Evolutionary conservation across 2,329 filamentous ascomycete species (phyloP), one percentile per base, ranked within the genome.

Genomic region (Lecanoromycetidae sp.): DNA sequence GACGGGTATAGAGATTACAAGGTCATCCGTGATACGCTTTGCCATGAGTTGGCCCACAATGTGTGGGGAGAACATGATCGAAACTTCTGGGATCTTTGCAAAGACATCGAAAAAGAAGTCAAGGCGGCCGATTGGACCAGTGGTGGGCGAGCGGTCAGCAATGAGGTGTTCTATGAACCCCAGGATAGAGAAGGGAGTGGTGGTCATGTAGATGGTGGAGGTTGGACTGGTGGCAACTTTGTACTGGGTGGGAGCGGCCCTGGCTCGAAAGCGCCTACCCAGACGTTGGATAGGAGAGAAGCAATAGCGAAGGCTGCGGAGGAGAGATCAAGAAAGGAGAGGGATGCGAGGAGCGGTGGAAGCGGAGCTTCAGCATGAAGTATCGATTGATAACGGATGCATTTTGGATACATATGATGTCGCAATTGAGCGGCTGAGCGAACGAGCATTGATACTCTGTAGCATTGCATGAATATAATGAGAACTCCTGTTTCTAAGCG

Each of bases 11-110:
- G 91, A 30, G 87, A 95, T 61, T 98, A 96, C 67, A 82, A 82
- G 57, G 88, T 83, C 0, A 93, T 98, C 40, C 77, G 91, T 43
- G 85, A 84, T 56, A 96, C 91, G 37, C 71, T 98, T 10, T 96
- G 90, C 60, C 91, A 98, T 66, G 91, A 98, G 68, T 71, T 98
- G 15, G 82, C 88, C 55, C 91, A 98, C 64, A 95, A 94, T 57
- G 85, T 94, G 8, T 82, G 83, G 66, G 73, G 83, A 0, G 78
- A 83, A 0, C 91, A 98, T 63, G 87, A 96, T 63, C 71, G 78
- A 15, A 69, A 84, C 38, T 98, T 98, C 60, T 96, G 91, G 90
- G 77, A 87, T 44, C 63, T 98, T 57, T 94, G 85, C 55, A 80
- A 80, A 56, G 75, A 82, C 68, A 93, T 95, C 58, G 88, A 96